phyloP scores from a whole-genome alignment of 176 grass and related monocot genomes.

The Aegilops tauschii region DNA sequence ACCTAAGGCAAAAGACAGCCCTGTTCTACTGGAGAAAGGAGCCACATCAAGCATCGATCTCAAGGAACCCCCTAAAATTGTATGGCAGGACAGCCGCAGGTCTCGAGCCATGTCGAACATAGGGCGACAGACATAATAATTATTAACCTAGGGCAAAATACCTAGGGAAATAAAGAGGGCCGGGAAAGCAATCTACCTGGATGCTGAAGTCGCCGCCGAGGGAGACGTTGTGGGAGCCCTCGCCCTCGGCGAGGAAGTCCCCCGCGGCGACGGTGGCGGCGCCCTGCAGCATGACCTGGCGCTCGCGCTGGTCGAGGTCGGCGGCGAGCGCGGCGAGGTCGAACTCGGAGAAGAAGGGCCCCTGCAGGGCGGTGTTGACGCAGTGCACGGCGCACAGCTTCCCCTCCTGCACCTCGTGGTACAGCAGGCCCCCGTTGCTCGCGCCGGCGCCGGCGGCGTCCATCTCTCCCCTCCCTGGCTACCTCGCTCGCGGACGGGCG shows the following conservation, averaged over 20 bases:
- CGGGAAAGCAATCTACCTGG: constrained; percentile 47
- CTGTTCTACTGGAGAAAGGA: neutral
- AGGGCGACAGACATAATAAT: neutral
- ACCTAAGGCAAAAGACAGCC: neutral
- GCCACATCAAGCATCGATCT: neutral
- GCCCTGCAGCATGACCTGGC: constrained; percentile 71
- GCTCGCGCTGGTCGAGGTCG: constrained; percentile 83
- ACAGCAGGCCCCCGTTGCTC: constrained; percentile 91
- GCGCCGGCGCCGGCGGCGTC: constrained; percentile 24
- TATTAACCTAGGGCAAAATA: neutral
- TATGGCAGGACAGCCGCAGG: neutral
- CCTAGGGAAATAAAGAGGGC: neutral
- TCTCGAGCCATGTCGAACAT: neutral
- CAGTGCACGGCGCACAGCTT: constrained; percentile 99
- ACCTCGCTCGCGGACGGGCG: neutral
- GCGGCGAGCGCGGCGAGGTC: constrained; percentile 91
- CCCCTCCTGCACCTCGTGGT: constrained; percentile 97
- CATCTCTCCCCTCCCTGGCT: neutral
- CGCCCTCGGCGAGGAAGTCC: constrained; percentile 59
- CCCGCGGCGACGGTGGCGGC: constrained; percentile 31
- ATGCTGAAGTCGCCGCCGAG: constrained; percentile 99
- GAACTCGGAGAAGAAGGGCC: constrained; percentile 99
- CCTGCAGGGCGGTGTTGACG: constrained; percentile 93
- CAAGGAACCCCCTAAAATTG: neutral
- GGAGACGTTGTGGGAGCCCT: constrained; percentile 90